Evolutionary conservation across 1,284 basidiomycete genomes (phyloP).

Genomic region (Singerocomus inundabilis): DNA sequence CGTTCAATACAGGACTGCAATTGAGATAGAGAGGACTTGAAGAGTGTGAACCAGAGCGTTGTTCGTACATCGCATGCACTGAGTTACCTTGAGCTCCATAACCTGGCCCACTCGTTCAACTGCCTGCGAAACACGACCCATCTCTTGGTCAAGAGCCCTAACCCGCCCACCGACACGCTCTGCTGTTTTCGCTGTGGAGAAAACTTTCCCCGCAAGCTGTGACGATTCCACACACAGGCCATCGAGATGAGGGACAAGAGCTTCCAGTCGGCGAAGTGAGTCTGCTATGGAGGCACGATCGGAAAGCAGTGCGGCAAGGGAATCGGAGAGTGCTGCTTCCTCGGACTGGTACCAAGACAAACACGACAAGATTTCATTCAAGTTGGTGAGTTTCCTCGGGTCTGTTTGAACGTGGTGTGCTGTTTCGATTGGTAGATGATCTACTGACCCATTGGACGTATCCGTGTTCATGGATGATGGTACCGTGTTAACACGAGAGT

Average conservation of each 20-base stretch:
- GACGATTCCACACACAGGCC: conserved; percentile 61
- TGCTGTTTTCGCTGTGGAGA: conserved; percentile 76
- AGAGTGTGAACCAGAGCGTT: conserved; percentile 12
- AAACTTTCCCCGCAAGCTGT: conserved; percentile 56
- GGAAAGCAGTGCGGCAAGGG: conserved; percentile 73
- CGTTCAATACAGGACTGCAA: conserved; percentile 78
- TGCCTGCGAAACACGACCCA: conserved; percentile 82
- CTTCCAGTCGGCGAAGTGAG: conserved; percentile 63
- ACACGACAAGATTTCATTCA: conserved; percentile 68
- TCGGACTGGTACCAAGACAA: conserved; percentile 76
- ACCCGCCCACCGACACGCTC: conserved; percentile 90
- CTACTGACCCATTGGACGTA: conserved; percentile 8
- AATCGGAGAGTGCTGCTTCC: conserved; percentile 74
- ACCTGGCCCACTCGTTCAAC: conserved; percentile 83
- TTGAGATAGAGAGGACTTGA: conserved; percentile 74
- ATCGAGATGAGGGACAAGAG: conserved; percentile 65
- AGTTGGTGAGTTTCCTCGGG: conserved; percentile 55
- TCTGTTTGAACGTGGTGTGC: conserved; percentile 29
- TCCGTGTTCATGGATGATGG: conserved; percentile 12
- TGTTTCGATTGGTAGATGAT: conserved; percentile 11
- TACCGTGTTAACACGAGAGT: background rate
- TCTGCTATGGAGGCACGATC: conserved; percentile 64
- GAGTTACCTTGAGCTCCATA: conserved; percentile 82
- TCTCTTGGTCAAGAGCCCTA: conserved; percentile 85
- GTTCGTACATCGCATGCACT: background rate